phyloP scores from a whole-genome alignment of 495 filamentous ascomycete species.

The Chaetomium fimeti region DNA sequence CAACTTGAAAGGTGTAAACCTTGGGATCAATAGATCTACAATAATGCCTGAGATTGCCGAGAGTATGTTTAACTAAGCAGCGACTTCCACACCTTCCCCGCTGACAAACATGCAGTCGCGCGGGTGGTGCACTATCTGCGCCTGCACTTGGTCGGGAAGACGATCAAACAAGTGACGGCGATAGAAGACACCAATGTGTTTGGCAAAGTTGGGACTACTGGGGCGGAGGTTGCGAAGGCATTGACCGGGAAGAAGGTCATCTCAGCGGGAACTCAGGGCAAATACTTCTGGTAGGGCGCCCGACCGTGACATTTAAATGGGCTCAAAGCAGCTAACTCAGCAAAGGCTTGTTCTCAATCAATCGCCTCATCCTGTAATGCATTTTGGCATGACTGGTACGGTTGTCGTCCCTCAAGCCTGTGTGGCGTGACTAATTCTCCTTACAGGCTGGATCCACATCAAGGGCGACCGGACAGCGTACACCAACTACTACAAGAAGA shows the following conservation, averaged over 20 bases:
- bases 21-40: slow-evolving; percentile 1
- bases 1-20: neutral
- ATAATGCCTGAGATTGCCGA: slow-evolving; percentile 81
- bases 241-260: slow-evolving; percentile 74
- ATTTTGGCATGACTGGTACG: slow-evolving; percentile 73
- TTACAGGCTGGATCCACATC: slow-evolving; percentile 80
- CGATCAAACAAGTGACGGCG: slow-evolving; percentile 65
- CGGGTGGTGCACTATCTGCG: slow-evolving; percentile 82
- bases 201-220: slow-evolving; percentile 81
- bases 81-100: neutral
- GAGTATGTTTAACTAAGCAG: slow-evolving; percentile 41
- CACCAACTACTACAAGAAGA: slow-evolving; percentile 63
- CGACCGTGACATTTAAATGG: neutral
- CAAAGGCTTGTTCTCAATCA: slow-evolving; percentile 48
- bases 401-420: no score
- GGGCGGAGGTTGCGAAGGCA: slow-evolving; percentile 65
- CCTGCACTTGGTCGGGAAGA: slow-evolving; percentile 78
- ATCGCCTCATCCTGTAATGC: slow-evolving; percentile 85
- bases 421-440: slow-evolving; percentile 14
- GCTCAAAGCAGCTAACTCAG: neutral
- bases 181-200: slow-evolving; percentile 79
- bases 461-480: slow-evolving; percentile 71
- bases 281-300: slow-evolving; percentile 79
- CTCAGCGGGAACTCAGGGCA: slow-evolving; percentile 79
- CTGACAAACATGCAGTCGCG: slow-evolving; percentile 55